phyloP scores from a whole-genome alignment of 179 eudicot genomes.

The Patellifolia procumbens region DNA sequence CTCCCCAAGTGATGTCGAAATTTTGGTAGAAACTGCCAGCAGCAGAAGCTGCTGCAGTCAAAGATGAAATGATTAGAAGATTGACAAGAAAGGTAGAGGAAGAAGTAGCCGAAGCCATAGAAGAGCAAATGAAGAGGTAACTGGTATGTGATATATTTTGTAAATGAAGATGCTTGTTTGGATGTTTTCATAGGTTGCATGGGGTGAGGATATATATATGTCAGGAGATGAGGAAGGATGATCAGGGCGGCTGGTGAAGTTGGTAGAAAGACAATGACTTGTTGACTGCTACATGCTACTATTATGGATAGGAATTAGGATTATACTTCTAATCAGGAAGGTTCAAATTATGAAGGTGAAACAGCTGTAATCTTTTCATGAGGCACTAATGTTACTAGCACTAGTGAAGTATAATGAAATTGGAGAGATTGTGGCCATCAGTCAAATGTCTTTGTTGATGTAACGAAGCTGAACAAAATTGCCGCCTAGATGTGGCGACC shows the following conservation, averaged over 20 bases:
- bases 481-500: not conserved
- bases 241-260: slow-evolving; percentile 13
- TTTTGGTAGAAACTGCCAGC: slow-evolving; percentile 15
- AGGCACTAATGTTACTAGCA: slow-evolving; percentile 18
- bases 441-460: slow-evolving; percentile 9
- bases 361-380: slow-evolving; percentile 28
- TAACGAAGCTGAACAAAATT: slow-evolving; percentile 11
- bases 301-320: not conserved
- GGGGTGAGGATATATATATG: slow-evolving; percentile 10
- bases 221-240: not conserved
- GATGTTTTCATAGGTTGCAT: not conserved
- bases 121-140: not conserved
- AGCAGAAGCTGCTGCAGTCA: slow-evolving; percentile 16
- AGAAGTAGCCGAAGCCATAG: slow-evolving; percentile 4
- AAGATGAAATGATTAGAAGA: slow-evolving; percentile 8
- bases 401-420: not conserved
- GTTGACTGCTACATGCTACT: slow-evolving; percentile 4
- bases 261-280: slow-evolving; percentile 18
- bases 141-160: not conserved
- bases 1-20: slow-evolving; percentile 38
- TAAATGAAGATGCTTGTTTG: not conserved
- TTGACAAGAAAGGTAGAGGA: not conserved
- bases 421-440: not conserved
- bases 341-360: slow-evolving; percentile 11
- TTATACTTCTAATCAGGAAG: slow-evolving; percentile 13